Base-by-base conservation (phyloP, 768 basidiomycete genomes). In the Panaeolus papilionaceus region DNA sequence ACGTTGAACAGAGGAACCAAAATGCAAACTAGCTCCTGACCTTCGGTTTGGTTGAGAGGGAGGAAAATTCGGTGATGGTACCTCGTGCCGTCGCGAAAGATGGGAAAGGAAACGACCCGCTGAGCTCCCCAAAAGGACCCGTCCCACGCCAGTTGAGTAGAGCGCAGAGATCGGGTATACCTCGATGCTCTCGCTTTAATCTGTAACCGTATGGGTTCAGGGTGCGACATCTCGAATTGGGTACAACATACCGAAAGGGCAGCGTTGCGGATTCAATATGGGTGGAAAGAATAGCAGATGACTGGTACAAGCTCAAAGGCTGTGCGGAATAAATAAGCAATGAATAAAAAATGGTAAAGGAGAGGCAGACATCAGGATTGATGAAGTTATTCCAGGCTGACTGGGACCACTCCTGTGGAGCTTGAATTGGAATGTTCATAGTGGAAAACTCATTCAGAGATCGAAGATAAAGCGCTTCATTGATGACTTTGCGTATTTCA, bases 401-500 rank as follows among this genome's bases (percentile, higher is more conserved):
- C 61, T 47, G 68, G 18, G 77, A 68, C 89, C 89, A 90, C 2
- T 71, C 70, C 38, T 72, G 64, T 33, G 86, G 82, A 51, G 80
- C 69, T 69, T 83, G 78, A 63, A 90, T 80, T 18, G 89, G 89
- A 67, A 89, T 72, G 61, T 75, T 81, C 70, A 88, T 74, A 20
- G 85, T 81, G 3, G 84, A 82, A 40, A 85, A 71, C 63, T 89
- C 88, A 66, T 80, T 75, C 38, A 87, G 77, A 62, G 79, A 76
- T 70, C 83, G 85, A 54, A 90, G 75, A 76, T 83, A 87, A 20
- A 91, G 78, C 3, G 87, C 86, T 70, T 93, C 92, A 62, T 90
- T 91, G 66, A 93, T 69, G 16, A 85, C 76, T 68, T 79, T 83
- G 54, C 54, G 54, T 4, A 7, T 58, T 33, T 58, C 54, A 37